These are phyloP conservation scores for Penicillium sumatraense DNA, from an alignment of 2,329 filamentous ascomycete genomes.

Conservation along the genomic window DNA sequence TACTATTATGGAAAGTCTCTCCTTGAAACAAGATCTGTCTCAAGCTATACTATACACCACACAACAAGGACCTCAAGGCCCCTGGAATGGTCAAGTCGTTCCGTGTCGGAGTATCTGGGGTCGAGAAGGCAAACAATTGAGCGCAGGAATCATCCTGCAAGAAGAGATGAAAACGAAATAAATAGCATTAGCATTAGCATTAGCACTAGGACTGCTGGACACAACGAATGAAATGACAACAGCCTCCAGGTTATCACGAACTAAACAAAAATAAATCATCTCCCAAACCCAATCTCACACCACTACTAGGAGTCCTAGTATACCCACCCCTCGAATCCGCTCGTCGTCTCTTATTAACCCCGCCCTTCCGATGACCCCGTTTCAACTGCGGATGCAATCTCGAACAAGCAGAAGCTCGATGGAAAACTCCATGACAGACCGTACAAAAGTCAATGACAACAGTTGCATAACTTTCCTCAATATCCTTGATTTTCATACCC, in stretches of 20 bases:
- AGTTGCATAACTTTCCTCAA: background rate
- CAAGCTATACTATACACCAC: slow-evolving; percentile 45
- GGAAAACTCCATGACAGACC: background rate
- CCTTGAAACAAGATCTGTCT: slow-evolving; percentile 12
- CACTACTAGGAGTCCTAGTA: background rate
- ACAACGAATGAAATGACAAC: background rate
- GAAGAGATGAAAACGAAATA: slow-evolving; percentile 6
- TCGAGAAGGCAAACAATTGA: slow-evolving; percentile 35
- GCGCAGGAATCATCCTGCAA: slow-evolving; percentile 43
- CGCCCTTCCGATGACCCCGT: background rate
- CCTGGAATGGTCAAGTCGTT: slow-evolving; percentile 42
- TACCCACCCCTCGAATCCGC: background rate
- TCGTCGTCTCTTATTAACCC: background rate
- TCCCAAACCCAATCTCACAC: background rate
- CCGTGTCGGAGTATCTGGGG: slow-evolving; percentile 50
- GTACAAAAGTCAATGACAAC: background rate
- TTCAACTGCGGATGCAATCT: background rate
- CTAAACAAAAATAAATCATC: background rate
- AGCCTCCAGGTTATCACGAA: background rate
- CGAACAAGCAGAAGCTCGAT: background rate
- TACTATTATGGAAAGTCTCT: slow-evolving; percentile 27
- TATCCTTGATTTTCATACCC: background rate
- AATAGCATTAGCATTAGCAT: background rate
- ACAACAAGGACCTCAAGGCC: slow-evolving; percentile 23
- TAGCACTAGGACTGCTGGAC: no score